These are phyloP conservation scores for Murraya paniculata DNA, from an alignment of 345 rosid species.

Conservation along the genomic window DNA sequence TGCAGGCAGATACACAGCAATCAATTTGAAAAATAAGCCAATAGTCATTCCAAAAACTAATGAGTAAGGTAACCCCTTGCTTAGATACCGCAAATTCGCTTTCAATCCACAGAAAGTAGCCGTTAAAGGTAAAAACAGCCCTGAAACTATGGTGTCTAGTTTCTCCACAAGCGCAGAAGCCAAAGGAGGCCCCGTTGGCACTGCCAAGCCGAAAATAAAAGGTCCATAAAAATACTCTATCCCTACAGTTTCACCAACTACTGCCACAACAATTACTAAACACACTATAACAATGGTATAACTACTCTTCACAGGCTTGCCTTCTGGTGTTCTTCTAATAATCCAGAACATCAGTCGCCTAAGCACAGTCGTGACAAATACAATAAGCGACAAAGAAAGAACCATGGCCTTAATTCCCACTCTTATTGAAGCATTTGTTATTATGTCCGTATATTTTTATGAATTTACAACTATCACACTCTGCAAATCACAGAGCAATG, in stretches of 20 bases:
- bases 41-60: background rate
- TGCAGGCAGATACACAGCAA: background rate
- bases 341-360: constrained; percentile 21
- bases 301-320: constrained; percentile 17
- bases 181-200: constrained; percentile 36
- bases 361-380: background rate
- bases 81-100: constrained; percentile 14
- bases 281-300: background rate
- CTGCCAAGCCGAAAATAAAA: constrained; percentile 27
- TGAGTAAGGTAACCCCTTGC: background rate
- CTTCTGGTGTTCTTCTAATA: constrained; percentile 29
- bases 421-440: background rate
- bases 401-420: background rate
- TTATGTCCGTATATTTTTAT: background rate
- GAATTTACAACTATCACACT: background rate
- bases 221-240: constrained; percentile 22
- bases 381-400: background rate
- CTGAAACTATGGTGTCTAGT: constrained; percentile 22
- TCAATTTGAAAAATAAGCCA: constrained; percentile 8
- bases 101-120: constrained; percentile 13
- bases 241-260: constrained; percentile 27
- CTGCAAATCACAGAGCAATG: constrained; percentile 21
- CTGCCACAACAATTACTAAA: constrained; percentile 1
- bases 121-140: constrained; percentile 28
- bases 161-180: constrained; percentile 24